A percentile compares a stretch with the other conserved stretches of the same genome.
Conservation (phyloP, 805 yeast genomes). For the Danielia oregonensis region DNA sequence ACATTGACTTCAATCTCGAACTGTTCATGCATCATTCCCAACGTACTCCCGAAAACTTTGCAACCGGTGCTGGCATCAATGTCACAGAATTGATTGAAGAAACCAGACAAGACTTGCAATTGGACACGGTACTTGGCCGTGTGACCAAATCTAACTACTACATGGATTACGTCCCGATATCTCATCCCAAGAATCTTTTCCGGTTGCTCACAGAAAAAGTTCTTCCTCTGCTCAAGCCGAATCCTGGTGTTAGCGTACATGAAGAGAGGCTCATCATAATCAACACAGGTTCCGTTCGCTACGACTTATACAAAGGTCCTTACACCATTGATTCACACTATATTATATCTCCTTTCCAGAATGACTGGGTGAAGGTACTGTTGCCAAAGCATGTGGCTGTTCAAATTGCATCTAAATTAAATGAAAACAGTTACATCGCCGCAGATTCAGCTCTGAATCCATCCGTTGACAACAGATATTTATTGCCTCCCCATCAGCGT, state of each 20-base stretch:
- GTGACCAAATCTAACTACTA: constrained; percentile 61
- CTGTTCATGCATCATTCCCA: constrained; percentile 66
- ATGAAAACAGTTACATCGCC: constrained; percentile 48
- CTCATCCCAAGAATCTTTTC: constrained; percentile 48
- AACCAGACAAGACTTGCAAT: constrained; percentile 45
- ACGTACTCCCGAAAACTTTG: constrained; percentile 33
- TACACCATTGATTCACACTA: constrained; percentile 77
- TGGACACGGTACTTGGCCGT: constrained; percentile 57
- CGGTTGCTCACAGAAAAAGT: constrained; percentile 55
- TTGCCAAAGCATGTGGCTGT: constrained; percentile 59
- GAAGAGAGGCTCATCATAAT: constrained; percentile 51
- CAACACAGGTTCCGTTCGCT: constrained; percentile 86
- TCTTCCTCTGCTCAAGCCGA: constrained; percentile 43
- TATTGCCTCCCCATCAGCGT: constrained; percentile 14
- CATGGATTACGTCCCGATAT: constrained; percentile 61
- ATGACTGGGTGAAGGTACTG: constrained; percentile 67
- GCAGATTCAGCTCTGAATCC: neutral
- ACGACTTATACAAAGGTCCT: constrained; percentile 80
- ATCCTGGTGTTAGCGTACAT: constrained; percentile 9
- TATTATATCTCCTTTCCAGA: constrained; percentile 81
- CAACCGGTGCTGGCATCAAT: constrained; percentile 51
- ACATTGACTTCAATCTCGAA: constrained; percentile 75
- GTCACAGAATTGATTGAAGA: constrained; percentile 43
- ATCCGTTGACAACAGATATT: constrained; percentile 1
- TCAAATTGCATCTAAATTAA: constrained; percentile 51